Base-by-base conservation (phyloP, 208 protist genomes). In the Leishmania major region DNA sequence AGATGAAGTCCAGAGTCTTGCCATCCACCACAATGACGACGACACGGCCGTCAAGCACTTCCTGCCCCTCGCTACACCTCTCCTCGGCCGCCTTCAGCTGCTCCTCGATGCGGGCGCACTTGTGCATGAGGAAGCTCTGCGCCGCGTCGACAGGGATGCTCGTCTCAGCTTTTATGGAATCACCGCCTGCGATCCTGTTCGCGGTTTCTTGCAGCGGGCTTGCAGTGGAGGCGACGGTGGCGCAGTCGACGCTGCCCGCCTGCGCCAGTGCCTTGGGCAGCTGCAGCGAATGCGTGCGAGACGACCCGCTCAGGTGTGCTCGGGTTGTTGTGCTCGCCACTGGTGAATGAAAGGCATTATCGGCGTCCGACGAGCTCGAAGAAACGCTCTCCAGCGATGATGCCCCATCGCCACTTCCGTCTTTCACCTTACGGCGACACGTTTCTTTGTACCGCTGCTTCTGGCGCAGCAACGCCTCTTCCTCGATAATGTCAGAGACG, bases 21-120 rank as follows among this genome's bases (percentile, higher is more conserved):
- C 93, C 94, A 75, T 97, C 93, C 43, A 96, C 89, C 6, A 97
- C 94, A 35, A 97, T 31, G 53, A 95, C 93, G 51, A 94, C 78
- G 10, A 59, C 57, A 40, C 80, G 87, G 7, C 64, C 76, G 45
- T 71, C 67, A 73, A 80, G 71, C 35, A 60, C 62, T 2, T 77
- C 80, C 8, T 85, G 59, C 53, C 67, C 78, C 35, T 77, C 81
- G 22, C 25, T 43, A 53, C 85, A 89, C 75, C 77, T 77, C 22
- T 77, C 60, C 77, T 91, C 83, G 25, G 85, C 85, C 15, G 76
- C 78, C 22, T 8, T 37, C 15, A 91, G 83, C 88, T 91, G 88
- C 57, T 72, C 66, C 43, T 88, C 82, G 11, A 90, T 79, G 66
- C 75, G 79, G 69, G 64, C 64, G 15, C 67, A 62, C 77, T 86